Base-by-base conservation (phyloP, 148 eudicot genomes). In the Tetragonia tetragonoides region DNA sequence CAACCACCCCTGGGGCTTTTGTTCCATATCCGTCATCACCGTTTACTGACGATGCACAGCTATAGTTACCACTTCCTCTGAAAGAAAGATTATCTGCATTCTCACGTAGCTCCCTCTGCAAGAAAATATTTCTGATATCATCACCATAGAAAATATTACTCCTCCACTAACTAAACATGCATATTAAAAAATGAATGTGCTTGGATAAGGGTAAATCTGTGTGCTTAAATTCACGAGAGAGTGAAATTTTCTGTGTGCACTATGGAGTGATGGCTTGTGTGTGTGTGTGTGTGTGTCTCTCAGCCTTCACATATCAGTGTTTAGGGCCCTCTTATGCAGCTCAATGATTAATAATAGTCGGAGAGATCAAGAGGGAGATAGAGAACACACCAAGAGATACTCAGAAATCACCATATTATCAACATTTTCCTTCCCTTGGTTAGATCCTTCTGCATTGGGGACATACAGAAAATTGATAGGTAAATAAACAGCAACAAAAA, bases 1-100 rank as follows among this genome's bases (percentile, higher is more conserved):
- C 99, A 78, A 95, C 99, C 66, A 95, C 97, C 46, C 99, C 92
- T 16, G 97, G 97, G 8, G 93, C 88, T 91, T 79, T 90, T 72
- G 84, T 83, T 70, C 82, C 89, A 78, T 75, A 77, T 75, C 85
- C 88, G 51, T 93, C 94, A 82, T 89, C 94, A 74, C 73, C 81
- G 75, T 76, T 85, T n/a, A 84, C 73, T 18, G 90, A 84, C 46
- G 90, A 80, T 74, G 81, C 81, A 77, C 70, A 82, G 71, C 68
- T 84, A 53, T 85, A 84, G 77, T 85, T 87, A 75, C 69, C 76
- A 72, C 81, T 87, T 83, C 77, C 83, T 68, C 80, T 85, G 66
- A 78, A 77, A 67, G 77, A 80, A 46, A 83, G 77, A 80, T 64
- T 82, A 77, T 80, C 80, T 56, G 87, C 88, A 75, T 85, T 78